Evolutionary conservation across 352 stramenopile species (phyloP), one percentile per base, ranked within the genome.

Genomic region (Phytophthora colocasiae): DNA sequence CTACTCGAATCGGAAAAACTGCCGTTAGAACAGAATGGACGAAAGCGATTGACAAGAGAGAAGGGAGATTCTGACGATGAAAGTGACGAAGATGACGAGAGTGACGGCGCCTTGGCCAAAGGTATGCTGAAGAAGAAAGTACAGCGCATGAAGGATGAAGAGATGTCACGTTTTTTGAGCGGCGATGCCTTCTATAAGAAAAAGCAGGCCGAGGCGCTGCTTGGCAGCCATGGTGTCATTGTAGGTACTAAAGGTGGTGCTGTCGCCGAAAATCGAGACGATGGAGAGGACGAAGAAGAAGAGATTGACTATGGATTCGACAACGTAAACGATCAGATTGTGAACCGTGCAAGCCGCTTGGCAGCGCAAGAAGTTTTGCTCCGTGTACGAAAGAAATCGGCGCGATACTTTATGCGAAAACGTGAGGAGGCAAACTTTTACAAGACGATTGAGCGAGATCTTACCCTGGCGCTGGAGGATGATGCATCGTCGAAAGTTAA

Each of bases 241-340:
- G 24, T 61, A 26, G 62, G 41, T 47, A 75, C 34, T 41, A 69
- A 69, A 60, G 47, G 54, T 24, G 38, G 66, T 36, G 38, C 31
- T 9, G 50, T 51, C 17, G 39, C 48, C 6, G 53, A 76, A 9
- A 76, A 69, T 58, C 26, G 59, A 14, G 39, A 50, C 14, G 61
- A 52, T 29, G 58, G 40, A 11, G 58, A 75, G 11, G 68, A 80
- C 12, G 83, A 90, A 17, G 84, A 92, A 24, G 82, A 91, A 2
- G 81, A 91, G 0, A 90, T 91, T 55, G 85, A 95, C 66, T 95
- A 92, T 51, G 87, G 87, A 38, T 95, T 95, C 49, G 81, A 95
- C 38, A 92, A 95, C 43, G 80, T 78, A 7, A 95, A 92, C 59
- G 81, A 92, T 12, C 78, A 88, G 60, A 91, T 93, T 52, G 81